These are phyloP conservation scores for Microdochium paspali DNA, from an alignment of 2,329 filamentous ascomycete genomes.

Conservation along the genomic window DNA sequence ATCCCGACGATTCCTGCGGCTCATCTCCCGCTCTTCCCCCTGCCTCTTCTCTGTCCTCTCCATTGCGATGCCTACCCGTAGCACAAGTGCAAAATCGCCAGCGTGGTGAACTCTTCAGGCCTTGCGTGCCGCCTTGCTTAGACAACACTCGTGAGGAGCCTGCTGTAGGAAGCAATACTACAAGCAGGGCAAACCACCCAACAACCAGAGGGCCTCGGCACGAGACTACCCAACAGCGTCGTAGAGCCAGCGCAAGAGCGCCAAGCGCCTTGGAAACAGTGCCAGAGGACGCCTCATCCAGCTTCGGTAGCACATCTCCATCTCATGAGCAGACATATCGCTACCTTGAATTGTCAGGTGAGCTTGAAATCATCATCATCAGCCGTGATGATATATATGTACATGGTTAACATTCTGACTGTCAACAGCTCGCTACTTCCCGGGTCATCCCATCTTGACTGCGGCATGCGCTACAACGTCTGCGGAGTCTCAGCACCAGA, in stretches of 20 bases:
- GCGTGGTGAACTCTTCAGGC: background rate
- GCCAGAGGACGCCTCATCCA: conserved; percentile 13
- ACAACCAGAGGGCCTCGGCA: conserved; percentile 2
- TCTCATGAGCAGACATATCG: conserved; percentile 7
- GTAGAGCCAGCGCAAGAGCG: conserved; percentile 14
- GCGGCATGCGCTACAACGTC: conserved; percentile 16
- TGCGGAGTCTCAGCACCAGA: conserved; percentile 17
- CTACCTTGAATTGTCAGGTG: conserved; percentile 17
- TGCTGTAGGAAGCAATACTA: background rate
- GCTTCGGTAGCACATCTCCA: conserved; percentile 6
- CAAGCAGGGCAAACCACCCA: background rate
- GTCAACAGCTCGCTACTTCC: conserved; percentile 14
- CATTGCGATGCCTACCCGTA: background rate
- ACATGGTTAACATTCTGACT: too few species aligned
- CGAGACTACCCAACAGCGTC: conserved; percentile 13
- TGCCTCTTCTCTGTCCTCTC: background rate
- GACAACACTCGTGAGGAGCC: background rate
- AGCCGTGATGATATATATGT: too few species aligned
- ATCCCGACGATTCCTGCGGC: background rate
- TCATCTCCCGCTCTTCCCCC: background rate
- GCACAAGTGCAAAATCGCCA: background rate
- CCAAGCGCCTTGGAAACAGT: conserved; percentile 18
- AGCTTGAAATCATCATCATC: background rate
- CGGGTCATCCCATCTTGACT: conserved; percentile 15
- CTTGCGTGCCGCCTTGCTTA: background rate